A percentile compares a stretch with the other conserved stretches of the same genome.
These are phyloP conservation scores for Climacium dendroides DNA, from an alignment of 225 moss, liverwort and hornwort species.

Conservation along the genomic window DNA sequence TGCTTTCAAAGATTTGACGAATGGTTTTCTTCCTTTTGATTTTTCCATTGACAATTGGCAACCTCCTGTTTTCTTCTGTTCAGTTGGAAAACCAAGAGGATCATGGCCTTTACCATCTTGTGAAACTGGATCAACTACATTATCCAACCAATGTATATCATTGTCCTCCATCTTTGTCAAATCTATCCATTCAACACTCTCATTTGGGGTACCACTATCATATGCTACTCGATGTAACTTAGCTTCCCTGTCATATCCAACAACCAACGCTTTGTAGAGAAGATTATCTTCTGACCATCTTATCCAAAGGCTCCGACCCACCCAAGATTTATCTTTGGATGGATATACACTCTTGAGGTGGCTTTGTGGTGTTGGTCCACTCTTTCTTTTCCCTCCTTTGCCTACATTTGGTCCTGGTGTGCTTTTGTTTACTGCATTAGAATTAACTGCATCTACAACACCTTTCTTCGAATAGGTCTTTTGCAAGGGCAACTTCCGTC, in stretches of 20 bases:
- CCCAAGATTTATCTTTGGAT: constrained; percentile 14
- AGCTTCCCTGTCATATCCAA: constrained; percentile 14
- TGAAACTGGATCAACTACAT: not conserved
- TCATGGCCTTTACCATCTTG: not conserved
- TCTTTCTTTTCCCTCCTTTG: not conserved
- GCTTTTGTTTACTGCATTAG: not conserved
- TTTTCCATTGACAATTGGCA: not conserved
- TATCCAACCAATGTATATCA: constrained; percentile 22
- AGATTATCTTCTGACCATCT: constrained; percentile 54
- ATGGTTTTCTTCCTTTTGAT: not conserved
- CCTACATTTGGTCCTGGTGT: not conserved
- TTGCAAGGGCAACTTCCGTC: not conserved
- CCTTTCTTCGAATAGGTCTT: constrained; percentile 1
- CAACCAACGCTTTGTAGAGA: constrained; percentile 45
- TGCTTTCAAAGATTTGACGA: not conserved
- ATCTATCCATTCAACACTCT: constrained; percentile 22
- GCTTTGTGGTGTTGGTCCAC: not conserved
- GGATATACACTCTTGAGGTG: not conserved
- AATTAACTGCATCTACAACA: not conserved
- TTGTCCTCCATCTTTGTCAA: not conserved
- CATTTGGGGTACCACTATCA: not conserved
- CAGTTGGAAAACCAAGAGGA: accelerated
- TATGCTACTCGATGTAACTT: constrained; percentile 3
- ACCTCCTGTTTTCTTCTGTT: not conserved
- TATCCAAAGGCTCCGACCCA: constrained; percentile 47